Evolutionary conservation across 495 filamentous ascomycete genomes (phyloP), one percentile per base, ranked within the genome.

Genomic region (Penicillium desertorum): DNA sequence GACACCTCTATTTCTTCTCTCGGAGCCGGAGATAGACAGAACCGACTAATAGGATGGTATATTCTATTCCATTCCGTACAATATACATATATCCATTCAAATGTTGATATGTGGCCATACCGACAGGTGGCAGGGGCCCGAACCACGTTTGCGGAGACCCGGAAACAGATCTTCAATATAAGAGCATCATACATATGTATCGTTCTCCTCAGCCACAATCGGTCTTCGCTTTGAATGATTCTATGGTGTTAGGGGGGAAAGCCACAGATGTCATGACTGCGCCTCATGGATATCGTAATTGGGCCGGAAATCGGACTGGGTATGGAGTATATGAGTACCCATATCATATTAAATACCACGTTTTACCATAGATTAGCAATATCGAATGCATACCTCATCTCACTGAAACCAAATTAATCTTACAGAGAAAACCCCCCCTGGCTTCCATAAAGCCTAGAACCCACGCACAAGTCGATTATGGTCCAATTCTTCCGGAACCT

Each of bases 61-160:
- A n/a, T 37, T 37, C 6, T 39, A n/a, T 39, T n/a, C 16, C 8
- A n/a, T 39, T 37, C 14, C 34, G 22, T n/a, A 45, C 44, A 20
- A 25, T 25, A 16, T 45, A 27, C 11, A 29, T 12, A 27, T 23
- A n/a, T 5, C 36, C 19, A 30, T 36, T 23, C 47, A 36, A 37
- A 17, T 17, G 0, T 37, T 32, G 45, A 12, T 52, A 59, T 48
- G 48, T 59, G 45, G 54, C 34, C 61, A 63, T 61, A 54, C 51
- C 58, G 45, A 47, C 39, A 39, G 41, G 54, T 61, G 58, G 54
- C 54, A 57, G 58, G 58, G 52, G 37, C 20, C 41, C 19, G 43
- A 59, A 56, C 60, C 57, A 65, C 57, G 60, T 60, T 65, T 57
- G 60, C 63, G 56, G 49, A 51, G 25, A 45, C 42, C 45, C 60